Evolutionary conservation across 169 alveolate species (phyloP).

Genomic region (Cryptosporidium canis): DNA sequence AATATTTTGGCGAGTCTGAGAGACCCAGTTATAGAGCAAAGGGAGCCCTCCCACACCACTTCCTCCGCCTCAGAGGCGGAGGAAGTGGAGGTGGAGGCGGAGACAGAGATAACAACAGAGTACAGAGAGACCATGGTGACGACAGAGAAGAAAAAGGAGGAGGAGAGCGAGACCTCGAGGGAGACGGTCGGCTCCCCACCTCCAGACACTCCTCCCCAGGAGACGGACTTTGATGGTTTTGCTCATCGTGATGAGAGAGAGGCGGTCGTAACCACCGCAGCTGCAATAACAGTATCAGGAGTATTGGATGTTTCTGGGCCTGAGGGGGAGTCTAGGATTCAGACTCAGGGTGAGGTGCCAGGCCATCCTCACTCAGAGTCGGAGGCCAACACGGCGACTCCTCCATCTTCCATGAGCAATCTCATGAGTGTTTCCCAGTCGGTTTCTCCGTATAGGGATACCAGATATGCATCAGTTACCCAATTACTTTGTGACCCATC

Average conservation of each 20-base stretch:
- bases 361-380: too few species aligned
- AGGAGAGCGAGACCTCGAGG: background rate
- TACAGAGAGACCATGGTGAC: background rate
- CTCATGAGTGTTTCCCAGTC: background rate
- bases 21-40: background rate
- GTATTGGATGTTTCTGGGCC: too few species aligned
- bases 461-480: background rate
- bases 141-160: background rate
- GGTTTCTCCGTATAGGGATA: background rate
- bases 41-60: too few species aligned
- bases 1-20: slow-evolving; percentile 8
- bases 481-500: background rate
- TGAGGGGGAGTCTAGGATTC: too few species aligned
- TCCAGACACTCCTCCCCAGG: background rate
- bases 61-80: too few species aligned
- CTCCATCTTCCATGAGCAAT: too few species aligned
- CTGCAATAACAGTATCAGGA: too few species aligned
- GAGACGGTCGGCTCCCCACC: background rate
- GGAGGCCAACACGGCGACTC: too few species aligned
- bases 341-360: too few species aligned
- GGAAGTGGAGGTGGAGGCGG: background rate
- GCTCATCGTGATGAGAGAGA: too few species aligned
- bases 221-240: background rate
- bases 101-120: background rate
- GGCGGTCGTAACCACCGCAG: too few species aligned